Percentiles rank a stretch among this genome's conserved stretches.
These are phyloP conservation scores for Coemansia umbellata DNA, from an alignment of 192 early-diverging fungal genomes.

Conservation along the genomic window DNA sequence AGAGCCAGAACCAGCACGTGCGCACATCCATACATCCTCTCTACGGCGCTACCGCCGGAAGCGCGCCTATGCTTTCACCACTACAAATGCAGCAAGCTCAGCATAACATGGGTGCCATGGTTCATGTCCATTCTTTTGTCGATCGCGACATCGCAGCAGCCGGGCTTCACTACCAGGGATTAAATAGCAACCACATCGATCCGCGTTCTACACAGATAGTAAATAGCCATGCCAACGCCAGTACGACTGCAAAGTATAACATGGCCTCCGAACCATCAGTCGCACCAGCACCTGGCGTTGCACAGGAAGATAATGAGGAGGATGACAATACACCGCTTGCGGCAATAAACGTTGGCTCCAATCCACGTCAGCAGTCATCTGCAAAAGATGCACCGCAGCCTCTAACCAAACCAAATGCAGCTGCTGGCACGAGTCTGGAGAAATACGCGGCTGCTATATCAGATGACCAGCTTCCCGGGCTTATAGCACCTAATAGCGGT, in stretches of 20 bases:
- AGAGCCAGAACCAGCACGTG: too few species aligned
- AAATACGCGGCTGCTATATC: constrained; percentile 16
- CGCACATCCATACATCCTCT: not conserved
- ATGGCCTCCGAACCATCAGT: not conserved
- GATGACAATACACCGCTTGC: constrained; percentile 41
- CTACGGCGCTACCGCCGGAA: not conserved
- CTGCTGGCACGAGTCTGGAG: constrained; percentile 13
- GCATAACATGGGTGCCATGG: not conserved
- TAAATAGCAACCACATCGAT: not conserved
- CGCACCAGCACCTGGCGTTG: not conserved
- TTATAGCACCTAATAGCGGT: constrained; percentile 11
- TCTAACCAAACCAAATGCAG: constrained; percentile 1
- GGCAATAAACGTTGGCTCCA: constrained; percentile 22
- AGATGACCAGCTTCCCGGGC: constrained; percentile 22
- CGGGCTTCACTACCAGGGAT: not conserved
- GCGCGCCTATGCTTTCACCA: not conserved
- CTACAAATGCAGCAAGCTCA: not conserved
- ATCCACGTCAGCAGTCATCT: constrained; percentile 5
- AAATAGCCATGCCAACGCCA: not conserved
- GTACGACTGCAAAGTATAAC: not conserved
- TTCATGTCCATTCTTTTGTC: not conserved
- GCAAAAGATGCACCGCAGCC: not conserved
- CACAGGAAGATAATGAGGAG: constrained; percentile 14
- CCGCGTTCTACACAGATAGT: not conserved
- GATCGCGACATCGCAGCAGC: constrained; percentile 1